Conservation (phyloP, 495 filamentous ascomycete species). For the Neurospora sp. region DNA sequence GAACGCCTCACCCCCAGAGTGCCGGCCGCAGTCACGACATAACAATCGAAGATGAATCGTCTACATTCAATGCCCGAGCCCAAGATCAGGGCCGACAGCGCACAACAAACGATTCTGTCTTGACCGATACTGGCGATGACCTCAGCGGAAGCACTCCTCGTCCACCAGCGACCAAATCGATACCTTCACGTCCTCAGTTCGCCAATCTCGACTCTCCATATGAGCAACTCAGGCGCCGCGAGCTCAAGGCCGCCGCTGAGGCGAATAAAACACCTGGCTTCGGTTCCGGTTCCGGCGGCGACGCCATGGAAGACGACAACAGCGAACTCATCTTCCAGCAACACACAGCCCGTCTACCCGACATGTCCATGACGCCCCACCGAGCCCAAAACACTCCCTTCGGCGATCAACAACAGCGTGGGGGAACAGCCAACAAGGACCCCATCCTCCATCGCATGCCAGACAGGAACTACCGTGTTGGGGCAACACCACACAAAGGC, state of each 20-base stretch:
- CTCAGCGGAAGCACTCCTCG: conserved; percentile 46
- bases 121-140: conserved; percentile 40
- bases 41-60: conserved; percentile 27
- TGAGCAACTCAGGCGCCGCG: conserved; percentile 51
- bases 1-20: conserved; percentile 28
- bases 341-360: conserved; percentile 37
- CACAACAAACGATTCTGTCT: conserved; percentile 39
- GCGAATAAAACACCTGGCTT: neutral
- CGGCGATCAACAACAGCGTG: conserved; percentile 1
- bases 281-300: neutral
- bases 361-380: conserved; percentile 45
- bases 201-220: conserved; percentile 58
- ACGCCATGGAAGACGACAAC: conserved; percentile 24
- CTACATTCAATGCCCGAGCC: conserved; percentile 21
- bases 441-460: conserved; percentile 77
- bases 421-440: conserved; percentile 37
- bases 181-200: conserved; percentile 34
- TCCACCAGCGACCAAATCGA: conserved; percentile 32
- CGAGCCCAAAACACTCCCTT: conserved; percentile 22
- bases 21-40: conserved; percentile 25
- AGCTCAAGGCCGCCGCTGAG: conserved; percentile 19
- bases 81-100: conserved; percentile 19
- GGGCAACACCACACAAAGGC: conserved; percentile 71
- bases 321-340: conserved; percentile 33
- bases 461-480: conserved; percentile 87